Evolutionary conservation across 2,329 filamentous ascomycete genomes (phyloP).

Genomic region (Stagonosporopsis tanaceti): DNA sequence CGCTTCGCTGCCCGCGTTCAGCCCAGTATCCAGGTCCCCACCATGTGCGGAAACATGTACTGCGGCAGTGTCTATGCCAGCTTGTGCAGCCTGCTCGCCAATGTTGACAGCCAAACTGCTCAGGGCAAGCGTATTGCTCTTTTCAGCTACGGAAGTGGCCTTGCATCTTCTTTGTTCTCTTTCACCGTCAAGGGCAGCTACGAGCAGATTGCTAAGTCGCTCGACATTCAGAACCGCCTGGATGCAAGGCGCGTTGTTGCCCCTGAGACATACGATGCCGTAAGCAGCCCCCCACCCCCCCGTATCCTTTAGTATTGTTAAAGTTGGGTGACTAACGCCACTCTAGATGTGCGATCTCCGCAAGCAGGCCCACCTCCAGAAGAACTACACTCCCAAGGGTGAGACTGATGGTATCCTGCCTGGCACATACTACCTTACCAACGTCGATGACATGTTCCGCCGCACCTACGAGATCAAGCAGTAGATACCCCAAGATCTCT

Average conservation of each 20-base stretch:
- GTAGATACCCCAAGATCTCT: conserved; percentile 40
- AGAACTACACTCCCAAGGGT: conserved; percentile 57
- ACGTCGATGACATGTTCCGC: conserved; percentile 61
- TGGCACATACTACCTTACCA: conserved; percentile 61
- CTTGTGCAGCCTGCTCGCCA: conserved; percentile 57
- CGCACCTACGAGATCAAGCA: conserved; percentile 60
- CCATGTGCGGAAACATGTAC: conserved; percentile 65
- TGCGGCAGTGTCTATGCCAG: conserved; percentile 61
- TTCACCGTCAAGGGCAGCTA: conserved; percentile 57
- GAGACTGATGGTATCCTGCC: conserved; percentile 54
- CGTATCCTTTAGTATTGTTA: conserved; percentile 20
- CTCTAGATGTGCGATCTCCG: conserved; percentile 60
- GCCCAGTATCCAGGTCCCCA: conserved; percentile 59
- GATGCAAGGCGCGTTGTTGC: conserved; percentile 55
- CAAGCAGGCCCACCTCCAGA: conserved; percentile 60
- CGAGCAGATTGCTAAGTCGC: conserved; percentile 56
- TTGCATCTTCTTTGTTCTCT: conserved; percentile 61
- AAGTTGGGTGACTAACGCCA: conserved; percentile 34
- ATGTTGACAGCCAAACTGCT: conserved; percentile 55
- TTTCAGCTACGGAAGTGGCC: conserved; percentile 62
- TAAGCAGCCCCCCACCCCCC: conserved; percentile 32
- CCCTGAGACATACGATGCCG: conserved; percentile 59
- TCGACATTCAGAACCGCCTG: conserved; percentile 57
- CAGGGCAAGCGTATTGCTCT: conserved; percentile 60
- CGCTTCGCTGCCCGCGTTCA: conserved; percentile 59